Base-by-base conservation (phyloP, 2,329 filamentous ascomycete genomes). In the Aspergillus floridensis region DNA sequence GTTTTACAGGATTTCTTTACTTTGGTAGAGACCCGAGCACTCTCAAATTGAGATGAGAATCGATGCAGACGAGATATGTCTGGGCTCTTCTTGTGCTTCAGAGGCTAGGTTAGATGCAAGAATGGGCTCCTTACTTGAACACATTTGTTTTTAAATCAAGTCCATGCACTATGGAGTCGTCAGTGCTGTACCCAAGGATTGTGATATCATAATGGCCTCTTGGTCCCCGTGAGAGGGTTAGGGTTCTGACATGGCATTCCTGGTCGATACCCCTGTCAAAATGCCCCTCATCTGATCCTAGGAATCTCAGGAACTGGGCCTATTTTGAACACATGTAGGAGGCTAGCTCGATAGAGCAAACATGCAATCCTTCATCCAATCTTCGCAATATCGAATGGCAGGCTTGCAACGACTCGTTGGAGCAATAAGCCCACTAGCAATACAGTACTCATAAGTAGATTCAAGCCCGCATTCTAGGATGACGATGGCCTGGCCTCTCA, bases 171-270 rank as follows among this genome's bases (percentile, higher is more conserved):
- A 44, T 44, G 16, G 38, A 44, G 38, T 44, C 16, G 16, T 5
- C 16, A 19, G 16, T 19, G 1, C 14, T 44, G 38, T 44, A 44
- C 16, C 16, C 38, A 44, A 16, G 38, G n/a, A 44, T n/a, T 24
- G 56, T 61, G 50, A 52, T 48, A 57, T 55, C 53, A 57, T 57
- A 14, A 8, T 26, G 3, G 24, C 26, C 3, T 46, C 22, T 24
- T 22, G 51, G n/a, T 16, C 24, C 14, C 32, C 46, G 14, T 35
- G 24, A 29, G 19, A 53, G 19, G 24, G n/a, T 58, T 59, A 57
- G 55, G 55, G 57, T 62, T 59, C 60, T 59, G 60, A 62, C 57
- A 51, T n/a, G 49, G 50, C 57, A 59, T 57, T 32, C 12, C 32
- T 55, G 38, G 53, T 53, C 21, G 44, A 49, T 54, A 46, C 14